Evolutionary conservation across 73 alveolate species (phyloP).

Genomic region (Tetrahymena borealis): DNA sequence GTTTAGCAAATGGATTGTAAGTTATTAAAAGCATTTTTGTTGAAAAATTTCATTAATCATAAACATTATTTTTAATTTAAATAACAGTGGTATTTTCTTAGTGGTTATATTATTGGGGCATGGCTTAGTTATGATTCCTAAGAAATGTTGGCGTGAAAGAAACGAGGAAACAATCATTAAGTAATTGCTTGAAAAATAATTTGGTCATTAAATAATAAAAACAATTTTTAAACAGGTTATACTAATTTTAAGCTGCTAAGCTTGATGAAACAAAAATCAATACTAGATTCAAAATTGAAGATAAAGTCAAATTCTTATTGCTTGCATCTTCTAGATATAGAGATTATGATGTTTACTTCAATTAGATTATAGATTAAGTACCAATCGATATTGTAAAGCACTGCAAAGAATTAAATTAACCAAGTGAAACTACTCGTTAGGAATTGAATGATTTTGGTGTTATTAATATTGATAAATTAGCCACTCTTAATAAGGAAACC

Average conservation of each 20-base stretch:
- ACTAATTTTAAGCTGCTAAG: slow-evolving; percentile 15
- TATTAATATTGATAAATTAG: slow-evolving; percentile 6
- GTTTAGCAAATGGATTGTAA: slow-evolving; percentile 31
- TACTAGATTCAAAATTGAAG: slow-evolving; percentile 18
- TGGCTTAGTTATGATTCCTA: slow-evolving; percentile 36
- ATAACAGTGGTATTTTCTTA: slow-evolving; percentile 6
- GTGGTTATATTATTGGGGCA: slow-evolving; percentile 28
- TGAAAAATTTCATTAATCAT: neutral
- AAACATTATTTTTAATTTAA: neutral
- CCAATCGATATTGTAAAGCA: slow-evolving; percentile 4
- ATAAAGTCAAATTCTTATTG: neutral
- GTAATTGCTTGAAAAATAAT: neutral
- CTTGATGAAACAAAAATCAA: slow-evolving; percentile 21
- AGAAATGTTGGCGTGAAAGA: slow-evolving; percentile 19
- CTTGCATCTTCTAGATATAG: slow-evolving; percentile 1
- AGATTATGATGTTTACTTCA: slow-evolving; percentile 14
- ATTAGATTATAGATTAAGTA: neutral
- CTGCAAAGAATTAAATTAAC: slow-evolving; percentile 3
- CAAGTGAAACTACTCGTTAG: slow-evolving; percentile 10
- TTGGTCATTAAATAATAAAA: too few species aligned
- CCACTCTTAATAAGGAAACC: neutral
- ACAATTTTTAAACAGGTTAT: neutral
- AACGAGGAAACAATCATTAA: slow-evolving; percentile 26
- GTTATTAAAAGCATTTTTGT: neutral
- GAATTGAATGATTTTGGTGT: slow-evolving; percentile 3